Evolutionary conservation across 2,329 filamentous ascomycete species (phyloP), one percentile per base, ranked within the genome.

Genomic region (Colletotrichum tabaci): DNA sequence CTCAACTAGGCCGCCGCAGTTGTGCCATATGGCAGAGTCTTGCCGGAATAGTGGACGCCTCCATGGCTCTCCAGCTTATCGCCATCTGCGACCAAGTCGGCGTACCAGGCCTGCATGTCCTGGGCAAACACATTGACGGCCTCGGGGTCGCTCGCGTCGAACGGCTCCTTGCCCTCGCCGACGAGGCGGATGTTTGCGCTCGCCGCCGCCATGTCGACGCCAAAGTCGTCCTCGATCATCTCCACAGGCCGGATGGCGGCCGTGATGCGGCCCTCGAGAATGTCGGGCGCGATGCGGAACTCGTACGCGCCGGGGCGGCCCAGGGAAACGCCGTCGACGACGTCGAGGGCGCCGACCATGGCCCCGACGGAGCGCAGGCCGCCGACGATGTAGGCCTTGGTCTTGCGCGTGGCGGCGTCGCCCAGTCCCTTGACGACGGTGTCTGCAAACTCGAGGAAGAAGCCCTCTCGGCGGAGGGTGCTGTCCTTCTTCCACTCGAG

Each of bases 361-460:
- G 85, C 90, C 21, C 80, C 81, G 0, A 84, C 86, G 0, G 86
- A 86, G 67, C 86, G 84, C 73, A 92, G 81, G 0, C 89, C 90
- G 35, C 89, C 90, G 0, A 88, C 90, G 53, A 91, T 81, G 73
- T 89, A 91, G 0, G 83, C 84, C 76, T 86, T 89, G 1, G 89
- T 91, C 62, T 38, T 47, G 40, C 67, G 67, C 16, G 26, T 30
- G n/a, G 38, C 52, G n/a, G 50, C 38, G 2, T 15, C 77, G 3
- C 55, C 66, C 8, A 84, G 74, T 8, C 76, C 74, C 0, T 80
- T 80, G 35, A 86, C 80, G 77, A 91, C 85, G 70, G 79, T 76
- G 67, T 90, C 85, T 0, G 89, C 89, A 71, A 89, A 90, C 5
- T 90, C 87, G 50, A 91, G 77, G 83, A 91, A 91, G 82, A 89